Percentiles rank a stretch among this genome's conserved stretches.
phyloP scores from a whole-genome alignment of 2,329 filamentous ascomycete species.

The Lachnellula suecica region DNA sequence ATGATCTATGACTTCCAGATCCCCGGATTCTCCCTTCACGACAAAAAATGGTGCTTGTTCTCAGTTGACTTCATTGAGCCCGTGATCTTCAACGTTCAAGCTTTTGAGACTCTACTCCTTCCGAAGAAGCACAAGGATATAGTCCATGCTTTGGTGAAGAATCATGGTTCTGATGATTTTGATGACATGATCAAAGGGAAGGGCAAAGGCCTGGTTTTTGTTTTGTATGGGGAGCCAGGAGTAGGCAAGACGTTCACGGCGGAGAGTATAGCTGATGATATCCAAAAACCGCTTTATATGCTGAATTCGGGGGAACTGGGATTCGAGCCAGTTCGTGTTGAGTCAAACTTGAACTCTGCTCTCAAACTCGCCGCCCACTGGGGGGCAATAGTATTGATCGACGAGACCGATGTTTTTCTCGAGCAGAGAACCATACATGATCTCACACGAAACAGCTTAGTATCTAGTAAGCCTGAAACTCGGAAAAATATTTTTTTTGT shows the following conservation, averaged over 20 bases:
- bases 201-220: conserved; percentile 12
- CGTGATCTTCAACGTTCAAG: too few relatives aligned
- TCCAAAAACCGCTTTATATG: conserved; percentile 12
- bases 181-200: conserved; percentile 28
- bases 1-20: too few relatives aligned
- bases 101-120: too few relatives aligned
- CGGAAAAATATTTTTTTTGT: too few relatives aligned
- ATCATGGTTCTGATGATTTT: too few relatives aligned
- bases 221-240: conserved; percentile 11
- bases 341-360: conserved; percentile 42
- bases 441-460: conserved; percentile 33
- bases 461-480: too few relatives aligned
- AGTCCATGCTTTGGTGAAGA: too few relatives aligned
- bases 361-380: conserved; percentile 48
- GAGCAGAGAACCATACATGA: conserved; percentile 30
- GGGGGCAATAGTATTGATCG: conserved; percentile 49
- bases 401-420: conserved; percentile 52
- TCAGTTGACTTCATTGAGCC: too few relatives aligned
- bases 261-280: conserved; percentile 30
- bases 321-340: conserved; percentile 40
- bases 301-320: conserved; percentile 48
- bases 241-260: conserved; percentile 30
- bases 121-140: too few relatives aligned
- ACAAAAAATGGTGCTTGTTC: too few relatives aligned
- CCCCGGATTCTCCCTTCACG: too few relatives aligned